Base-by-base conservation (phyloP, 192 early-diverging fungal species). In the Umbelopsis ramanniana region DNA sequence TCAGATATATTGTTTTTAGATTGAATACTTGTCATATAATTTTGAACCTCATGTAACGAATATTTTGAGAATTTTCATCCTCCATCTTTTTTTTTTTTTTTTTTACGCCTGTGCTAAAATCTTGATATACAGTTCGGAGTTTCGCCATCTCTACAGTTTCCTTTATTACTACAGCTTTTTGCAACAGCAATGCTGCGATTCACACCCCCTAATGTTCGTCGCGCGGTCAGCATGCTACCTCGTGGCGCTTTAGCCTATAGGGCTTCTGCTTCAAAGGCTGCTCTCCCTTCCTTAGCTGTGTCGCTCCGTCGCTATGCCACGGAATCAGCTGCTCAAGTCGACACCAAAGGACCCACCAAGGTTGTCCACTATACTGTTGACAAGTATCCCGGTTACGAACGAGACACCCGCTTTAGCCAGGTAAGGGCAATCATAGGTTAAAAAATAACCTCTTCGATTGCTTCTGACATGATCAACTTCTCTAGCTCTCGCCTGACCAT, bases 401-500 rank as follows among this genome's bases (percentile, higher is more conserved):
- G 88, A 6, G 71, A 86, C 60, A 40, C 63, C 9, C 66, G 66
- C 10, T 88, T 78, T 55, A 81, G 82, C 52, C 72, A 81, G 77
- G 84, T 85, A 6, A 22, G 60, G 0, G 21, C 6, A 1, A 0
- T 43, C 6, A 43, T 43, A 43, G 11, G 40, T 4, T 5, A 6
- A 43, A 11, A 12, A 43, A 0, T 6, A 29, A 29, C 11, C 40
- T 43, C 40, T 11, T 43, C 40, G 11, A 43, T 43, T 43, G 40
- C 40, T 43, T 1, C 11, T 43, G 40, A 43, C 40, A 43, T 40
- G 3, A 40, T 52, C 40, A 46, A 17, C 43, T 54, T 40, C 45
- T 14, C 68, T 46, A 84, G 83, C 76, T 94, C 47, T 75, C 85
- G 15, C 74, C 85, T 33, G 76, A 83, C 11, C 90, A 94, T 53